These are phyloP conservation scores for Zasmidium angulare DNA, from an alignment of 2,329 filamentous ascomycete species.

Conservation along the genomic window DNA sequence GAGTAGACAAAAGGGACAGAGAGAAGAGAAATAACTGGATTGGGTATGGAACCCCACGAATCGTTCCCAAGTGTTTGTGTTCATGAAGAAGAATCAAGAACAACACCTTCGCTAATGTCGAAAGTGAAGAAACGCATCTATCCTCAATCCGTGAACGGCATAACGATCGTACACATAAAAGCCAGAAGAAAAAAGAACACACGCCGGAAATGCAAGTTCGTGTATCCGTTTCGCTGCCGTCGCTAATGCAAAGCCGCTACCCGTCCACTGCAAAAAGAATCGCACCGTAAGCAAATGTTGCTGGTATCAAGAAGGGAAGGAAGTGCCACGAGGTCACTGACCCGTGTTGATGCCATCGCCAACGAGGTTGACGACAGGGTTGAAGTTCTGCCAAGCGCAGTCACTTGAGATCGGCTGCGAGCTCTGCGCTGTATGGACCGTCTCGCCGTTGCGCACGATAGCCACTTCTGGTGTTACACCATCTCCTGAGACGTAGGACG, in stretches of 20 bases:
- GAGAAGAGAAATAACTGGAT: not conserved
- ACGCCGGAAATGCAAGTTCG: not conserved
- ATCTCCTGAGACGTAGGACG: constrained; percentile 26
- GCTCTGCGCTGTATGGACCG: constrained; percentile 27
- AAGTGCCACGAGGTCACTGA: not conserved
- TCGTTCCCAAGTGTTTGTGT: not conserved
- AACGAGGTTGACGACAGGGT: constrained; percentile 37
- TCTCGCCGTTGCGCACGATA: constrained; percentile 32
- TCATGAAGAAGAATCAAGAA: not conserved
- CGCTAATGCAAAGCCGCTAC: too few species aligned
- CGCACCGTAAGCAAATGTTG: constrained; percentile 9
- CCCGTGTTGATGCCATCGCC: constrained; percentile 28
- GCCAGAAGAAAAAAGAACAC: not conserved
- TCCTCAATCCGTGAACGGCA: constrained; percentile 19
- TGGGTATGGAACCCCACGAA: not conserved
- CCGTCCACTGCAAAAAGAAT: too few species aligned
- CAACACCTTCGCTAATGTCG: constrained; percentile 22
- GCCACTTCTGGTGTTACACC: constrained; percentile 34
- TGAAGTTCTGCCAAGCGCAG: constrained; percentile 38
- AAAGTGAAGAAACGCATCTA: constrained; percentile 16
- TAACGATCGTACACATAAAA: constrained; percentile 19
- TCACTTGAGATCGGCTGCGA: constrained; percentile 28
- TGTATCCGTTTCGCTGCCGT: too few species aligned
- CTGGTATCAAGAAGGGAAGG: constrained; percentile 12
- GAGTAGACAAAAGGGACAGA: too few species aligned